Conservation (phyloP, 169 alveolate genomes). For the Plasmodium berghei region DNA sequence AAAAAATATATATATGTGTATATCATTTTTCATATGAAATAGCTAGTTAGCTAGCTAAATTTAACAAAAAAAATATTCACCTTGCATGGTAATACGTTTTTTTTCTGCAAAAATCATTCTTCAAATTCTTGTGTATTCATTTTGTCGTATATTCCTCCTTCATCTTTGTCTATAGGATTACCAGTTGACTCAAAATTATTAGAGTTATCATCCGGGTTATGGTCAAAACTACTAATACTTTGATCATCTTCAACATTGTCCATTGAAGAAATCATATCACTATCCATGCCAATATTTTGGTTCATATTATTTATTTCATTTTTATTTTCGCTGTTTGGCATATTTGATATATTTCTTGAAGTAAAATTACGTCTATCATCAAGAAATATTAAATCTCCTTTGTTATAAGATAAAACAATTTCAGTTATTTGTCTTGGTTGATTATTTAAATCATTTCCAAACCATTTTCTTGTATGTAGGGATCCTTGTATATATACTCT, state of each 20-base stretch:
- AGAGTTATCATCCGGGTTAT: slow-evolving; percentile 8
- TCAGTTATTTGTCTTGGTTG: slow-evolving; percentile 73
- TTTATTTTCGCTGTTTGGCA: slow-evolving; percentile 14
- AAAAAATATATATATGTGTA: not conserved
- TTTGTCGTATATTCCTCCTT: slow-evolving; percentile 66
- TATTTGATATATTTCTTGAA: slow-evolving; percentile 14
- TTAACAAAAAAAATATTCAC: not conserved
- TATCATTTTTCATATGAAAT: too few relatives aligned
- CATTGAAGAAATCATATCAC: not conserved
- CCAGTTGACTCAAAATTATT: slow-evolving; percentile 14
- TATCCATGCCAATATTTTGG: not conserved
- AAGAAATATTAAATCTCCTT: slow-evolving; percentile 65
- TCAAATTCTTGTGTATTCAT: slow-evolving; percentile 71
- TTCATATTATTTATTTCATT: not conserved
- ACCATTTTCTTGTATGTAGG: slow-evolving; percentile 77
- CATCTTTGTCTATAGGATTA: slow-evolving; percentile 28
- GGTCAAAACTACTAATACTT: slow-evolving; percentile 9
- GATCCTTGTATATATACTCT: slow-evolving; percentile 76
- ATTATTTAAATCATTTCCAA: slow-evolving; percentile 52
- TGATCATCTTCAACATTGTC: not conserved
- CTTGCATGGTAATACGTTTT: not conserved
- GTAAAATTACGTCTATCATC: slow-evolving; percentile 62
- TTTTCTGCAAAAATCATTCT: slow-evolving; percentile 5
- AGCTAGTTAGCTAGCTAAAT: not conserved
- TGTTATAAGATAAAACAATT: slow-evolving; percentile 54